phyloP scores from a whole-genome alignment of 192 early-diverging fungal genomes.

The Phycomyces nitens region DNA sequence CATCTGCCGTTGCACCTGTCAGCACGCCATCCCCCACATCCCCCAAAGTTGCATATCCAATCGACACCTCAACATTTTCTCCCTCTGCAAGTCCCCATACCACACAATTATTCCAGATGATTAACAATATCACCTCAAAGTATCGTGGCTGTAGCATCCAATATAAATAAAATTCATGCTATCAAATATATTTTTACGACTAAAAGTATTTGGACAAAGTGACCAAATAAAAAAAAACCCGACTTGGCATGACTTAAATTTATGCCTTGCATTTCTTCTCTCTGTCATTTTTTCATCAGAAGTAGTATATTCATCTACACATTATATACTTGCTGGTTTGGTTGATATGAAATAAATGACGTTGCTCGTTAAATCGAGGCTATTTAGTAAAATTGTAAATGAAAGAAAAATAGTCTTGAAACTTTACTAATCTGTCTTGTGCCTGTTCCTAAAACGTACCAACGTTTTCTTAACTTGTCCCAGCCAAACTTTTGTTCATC shows the following conservation, averaged over 20 bases:
- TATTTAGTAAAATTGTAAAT: conserved; percentile 14
- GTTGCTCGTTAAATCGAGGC: conserved; percentile 15
- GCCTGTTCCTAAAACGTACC: conserved; percentile 8
- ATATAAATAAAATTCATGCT: background rate
- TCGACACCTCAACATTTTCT: conserved; percentile 18
- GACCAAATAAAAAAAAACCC: background rate
- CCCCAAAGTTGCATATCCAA: conserved; percentile 18
- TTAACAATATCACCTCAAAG: conserved; percentile 12
- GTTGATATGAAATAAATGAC: conserved; percentile 13
- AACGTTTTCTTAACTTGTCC: background rate
- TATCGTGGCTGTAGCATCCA: background rate
- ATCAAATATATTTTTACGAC: no score
- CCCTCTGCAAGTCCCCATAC: conserved; percentile 14
- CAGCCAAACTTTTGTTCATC: no score
- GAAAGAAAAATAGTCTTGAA: conserved; percentile 10
- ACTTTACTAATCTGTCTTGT: conserved; percentile 7
- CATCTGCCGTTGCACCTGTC: conserved; percentile 1
- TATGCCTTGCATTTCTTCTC: conserved; percentile 17
- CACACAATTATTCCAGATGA: conserved; percentile 17
- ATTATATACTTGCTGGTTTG: conserved; percentile 15
- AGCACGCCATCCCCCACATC: conserved; percentile 6
- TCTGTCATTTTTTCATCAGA: conserved; percentile 18
- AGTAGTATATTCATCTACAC: conserved; percentile 18
- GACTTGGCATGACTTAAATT: conserved; percentile 15
- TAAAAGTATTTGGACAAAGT: no score